Base-by-base conservation (phyloP, 2,329 filamentous ascomycete genomes). In the Sclerotinia trifoliorum region DNA sequence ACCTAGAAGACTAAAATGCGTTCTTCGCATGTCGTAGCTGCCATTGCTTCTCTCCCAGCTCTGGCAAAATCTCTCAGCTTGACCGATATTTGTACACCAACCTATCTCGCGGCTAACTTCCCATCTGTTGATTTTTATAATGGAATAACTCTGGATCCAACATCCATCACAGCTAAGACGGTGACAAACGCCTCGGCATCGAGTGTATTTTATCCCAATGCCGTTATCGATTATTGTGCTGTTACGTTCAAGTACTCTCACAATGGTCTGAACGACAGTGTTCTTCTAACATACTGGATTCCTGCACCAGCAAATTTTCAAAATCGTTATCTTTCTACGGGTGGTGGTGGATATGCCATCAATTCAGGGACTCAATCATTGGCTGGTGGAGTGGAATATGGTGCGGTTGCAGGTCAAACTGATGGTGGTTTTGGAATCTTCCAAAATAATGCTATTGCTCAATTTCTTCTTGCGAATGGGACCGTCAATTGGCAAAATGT, bases 341-440 rank as follows among this genome's bases (percentile, higher is more conserved):
- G 82, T 55, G 82, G 82, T 11, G 82, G 81, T 58, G 82, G 82
- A 5, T 80, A 78, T 52, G 79, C 80, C 52, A 82, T 83, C 74
- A 81, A 81, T 70, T 80, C 78, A 61, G 72, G 73, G 51, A 68
- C 51, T 0, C 29, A 44, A 1, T 70, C 74, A 32, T 75, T 81
- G 1, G 78, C 80, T 17, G 79, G 77, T 0, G 82, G 82, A 49
- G 75, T 84, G 52, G 73, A 77, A 7, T 81, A 82, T 61, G 83
- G 83, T n/a, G 82, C 81, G 52, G 82, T 80, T 2, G 78, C 80
- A 8, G 83, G 83, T 35, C 75, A 79, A 35, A 85, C 83, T 0
- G 81, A 84, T 68, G 83, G 81, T 19, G 83, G 84, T 1, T 85
- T 84, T 71, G 83, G 82, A 39, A 76, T 77, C 32, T 84, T 84